Evolutionary conservation across 2,329 filamentous ascomycete genomes (phyloP).

Genomic region (Trichophaea hybrida): DNA sequence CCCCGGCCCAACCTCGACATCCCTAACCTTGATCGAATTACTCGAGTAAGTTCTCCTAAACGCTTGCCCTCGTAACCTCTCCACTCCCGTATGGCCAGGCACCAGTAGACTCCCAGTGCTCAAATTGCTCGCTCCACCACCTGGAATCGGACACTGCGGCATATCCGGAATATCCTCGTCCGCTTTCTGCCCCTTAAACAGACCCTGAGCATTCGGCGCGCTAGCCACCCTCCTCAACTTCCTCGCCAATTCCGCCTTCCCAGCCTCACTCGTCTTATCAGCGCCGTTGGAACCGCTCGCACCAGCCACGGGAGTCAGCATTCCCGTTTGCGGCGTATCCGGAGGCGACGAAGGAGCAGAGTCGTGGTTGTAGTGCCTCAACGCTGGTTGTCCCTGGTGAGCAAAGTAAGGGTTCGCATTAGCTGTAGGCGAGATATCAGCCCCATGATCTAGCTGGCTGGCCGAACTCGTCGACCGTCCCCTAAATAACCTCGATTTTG

Average conservation of each 20-base stretch:
- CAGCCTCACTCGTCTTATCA: constrained; percentile 56
- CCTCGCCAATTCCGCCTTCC: constrained; percentile 85
- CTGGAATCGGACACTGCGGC: constrained; percentile 9
- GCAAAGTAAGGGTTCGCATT: constrained; percentile 95
- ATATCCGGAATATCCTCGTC: constrained; percentile 48
- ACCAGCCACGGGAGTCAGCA: constrained; percentile 36
- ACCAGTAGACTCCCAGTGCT: constrained; percentile 22
- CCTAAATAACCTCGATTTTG: constrained; percentile 25
- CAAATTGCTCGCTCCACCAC: constrained; percentile 7
- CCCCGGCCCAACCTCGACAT: constrained; percentile 85
- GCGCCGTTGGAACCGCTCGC: constrained; percentile 12
- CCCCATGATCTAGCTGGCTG: constrained; percentile 22
- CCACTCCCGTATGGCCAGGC: constrained; percentile 37
- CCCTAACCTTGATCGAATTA: constrained; percentile 95
- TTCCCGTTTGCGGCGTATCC: constrained; percentile 53
- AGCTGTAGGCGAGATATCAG: constrained; percentile 50
- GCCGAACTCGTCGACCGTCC: constrained; percentile 26
- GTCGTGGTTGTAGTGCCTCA: constrained; percentile 88
- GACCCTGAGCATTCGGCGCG: constrained; percentile 87
- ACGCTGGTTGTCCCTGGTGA: constrained; percentile 82
- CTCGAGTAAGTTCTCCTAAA: constrained; percentile 96
- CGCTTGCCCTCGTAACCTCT: constrained; percentile 46
- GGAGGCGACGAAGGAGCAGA: constrained; percentile 87
- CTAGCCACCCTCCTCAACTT: constrained; percentile 90
- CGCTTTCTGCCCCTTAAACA: constrained; percentile 53